These are phyloP conservation scores for Sporisorium sorghi DNA, from an alignment of 1,284 basidiomycete species.

Conservation along the genomic window DNA sequence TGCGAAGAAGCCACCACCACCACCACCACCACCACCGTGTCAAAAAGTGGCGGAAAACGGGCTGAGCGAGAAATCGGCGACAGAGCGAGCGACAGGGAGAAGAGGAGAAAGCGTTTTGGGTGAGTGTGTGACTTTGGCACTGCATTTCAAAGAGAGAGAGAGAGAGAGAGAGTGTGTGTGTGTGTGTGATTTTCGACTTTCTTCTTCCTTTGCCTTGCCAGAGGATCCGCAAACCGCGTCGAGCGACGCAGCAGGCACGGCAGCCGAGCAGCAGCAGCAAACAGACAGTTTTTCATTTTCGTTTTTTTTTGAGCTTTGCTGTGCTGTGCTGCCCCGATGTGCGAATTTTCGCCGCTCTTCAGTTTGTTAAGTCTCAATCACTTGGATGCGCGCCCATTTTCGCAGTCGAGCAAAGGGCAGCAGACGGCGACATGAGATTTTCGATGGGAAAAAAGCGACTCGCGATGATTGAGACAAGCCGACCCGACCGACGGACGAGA, in stretches of 20 bases:
- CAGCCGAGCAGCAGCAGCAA: neutral
- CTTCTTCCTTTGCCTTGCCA: neutral
- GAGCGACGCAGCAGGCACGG: neutral
- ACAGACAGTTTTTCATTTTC: neutral
- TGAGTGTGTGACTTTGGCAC: too few species aligned
- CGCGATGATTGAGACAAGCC: slow-evolving; percentile 4
- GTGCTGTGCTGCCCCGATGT: neutral
- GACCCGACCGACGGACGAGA: neutral
- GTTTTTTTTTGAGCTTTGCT: too few species aligned
- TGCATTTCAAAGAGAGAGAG: too few species aligned
- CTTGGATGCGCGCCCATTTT: neutral
- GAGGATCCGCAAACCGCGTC: neutral
- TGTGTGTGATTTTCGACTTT: too few species aligned
- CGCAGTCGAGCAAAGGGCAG: neutral
- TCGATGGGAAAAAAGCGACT: neutral
- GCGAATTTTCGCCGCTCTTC: neutral
- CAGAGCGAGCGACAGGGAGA: neutral
- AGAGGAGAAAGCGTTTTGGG: neutral
- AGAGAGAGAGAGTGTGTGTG: too few species aligned
- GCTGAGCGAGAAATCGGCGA: slow-evolving; percentile 5
- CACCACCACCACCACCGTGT: too few species aligned
- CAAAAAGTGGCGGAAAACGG: slow-evolving; percentile 5
- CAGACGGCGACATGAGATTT: neutral
- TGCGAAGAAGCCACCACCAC: neutral
- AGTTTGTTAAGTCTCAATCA: neutral